Evolutionary conservation across 306 rosid genomes (phyloP).

Genomic region (Gastrolobium bilobum): DNA sequence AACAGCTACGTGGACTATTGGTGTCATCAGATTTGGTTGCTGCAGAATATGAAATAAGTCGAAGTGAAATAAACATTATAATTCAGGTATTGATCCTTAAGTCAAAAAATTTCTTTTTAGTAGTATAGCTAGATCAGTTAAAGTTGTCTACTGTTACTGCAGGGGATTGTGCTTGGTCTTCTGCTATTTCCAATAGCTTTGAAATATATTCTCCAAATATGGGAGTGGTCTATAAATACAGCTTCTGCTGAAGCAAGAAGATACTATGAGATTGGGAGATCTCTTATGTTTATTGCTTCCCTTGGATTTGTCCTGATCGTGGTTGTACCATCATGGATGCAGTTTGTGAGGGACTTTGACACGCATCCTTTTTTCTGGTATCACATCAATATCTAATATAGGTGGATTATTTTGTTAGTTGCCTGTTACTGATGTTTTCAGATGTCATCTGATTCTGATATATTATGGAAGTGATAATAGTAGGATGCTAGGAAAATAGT

Average conservation of each 20-base stretch:
- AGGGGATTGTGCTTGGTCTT: slow-evolving; percentile 95
- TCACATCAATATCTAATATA: slow-evolving; percentile 39
- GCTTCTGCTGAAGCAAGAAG: slow-evolving; percentile 62
- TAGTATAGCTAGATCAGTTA: slow-evolving; percentile 46
- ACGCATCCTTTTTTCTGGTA: slow-evolving; percentile 88
- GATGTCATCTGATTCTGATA: slow-evolving; percentile 41
- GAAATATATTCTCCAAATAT: slow-evolving; percentile 64
- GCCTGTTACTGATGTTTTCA: slow-evolving; percentile 33
- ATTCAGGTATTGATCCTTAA: slow-evolving; percentile 75
- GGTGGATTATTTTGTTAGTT: slow-evolving; percentile 37
- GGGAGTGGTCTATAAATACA: slow-evolving; percentile 66
- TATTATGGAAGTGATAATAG: slow-evolving; percentile 31
- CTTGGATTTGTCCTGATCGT: slow-evolving; percentile 74
- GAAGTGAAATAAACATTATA: slow-evolving; percentile 81
- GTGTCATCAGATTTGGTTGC: slow-evolving; percentile 58
- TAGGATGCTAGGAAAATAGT: slow-evolving; percentile 43
- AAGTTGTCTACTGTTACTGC: slow-evolving; percentile 55
- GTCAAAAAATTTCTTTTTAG: slow-evolving; percentile 41
- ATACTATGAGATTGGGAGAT: slow-evolving; percentile 64
- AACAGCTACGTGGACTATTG: slow-evolving; percentile 69
- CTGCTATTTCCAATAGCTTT: slow-evolving; percentile 78
- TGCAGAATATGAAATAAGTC: slow-evolving; percentile 62
- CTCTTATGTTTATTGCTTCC: slow-evolving; percentile 68
- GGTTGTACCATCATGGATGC: slow-evolving; percentile 85
- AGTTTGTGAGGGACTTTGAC: slow-evolving; percentile 77